Evolutionary conservation across 495 filamentous ascomycete genomes (phyloP).

Genomic region (Aspergillus baeticus): DNA sequence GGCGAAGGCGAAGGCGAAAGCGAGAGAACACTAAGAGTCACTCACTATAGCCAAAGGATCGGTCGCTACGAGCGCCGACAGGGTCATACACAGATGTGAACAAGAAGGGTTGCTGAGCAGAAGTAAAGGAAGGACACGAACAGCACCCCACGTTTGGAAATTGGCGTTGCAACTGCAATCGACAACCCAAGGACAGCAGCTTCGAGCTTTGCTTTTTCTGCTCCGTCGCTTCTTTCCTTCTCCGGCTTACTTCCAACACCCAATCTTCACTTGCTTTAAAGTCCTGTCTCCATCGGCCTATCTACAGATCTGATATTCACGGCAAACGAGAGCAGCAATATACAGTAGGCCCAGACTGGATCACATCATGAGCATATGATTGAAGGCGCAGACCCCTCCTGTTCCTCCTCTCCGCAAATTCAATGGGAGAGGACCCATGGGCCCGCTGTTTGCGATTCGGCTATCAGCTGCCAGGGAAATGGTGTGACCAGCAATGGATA

Average conservation of each 20-base stretch:
- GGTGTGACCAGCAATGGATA: slow-evolving; percentile 7
- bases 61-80: no score
- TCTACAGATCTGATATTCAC: not conserved
- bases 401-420: not conserved
- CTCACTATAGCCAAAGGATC: no score
- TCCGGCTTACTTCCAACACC: not conserved
- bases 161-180: slow-evolving; percentile 13
- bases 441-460: slow-evolving; percentile 1
- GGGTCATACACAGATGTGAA: not conserved
- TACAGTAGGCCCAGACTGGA: not conserved
- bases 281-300: not conserved
- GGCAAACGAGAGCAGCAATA: no score
- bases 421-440: not conserved
- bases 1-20: not conserved
- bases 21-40: no score
- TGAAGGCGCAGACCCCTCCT: not conserved
- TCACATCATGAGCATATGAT: not conserved
- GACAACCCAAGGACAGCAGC: not conserved
- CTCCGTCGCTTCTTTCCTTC: not conserved
- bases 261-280: not conserved
- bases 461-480: not conserved
- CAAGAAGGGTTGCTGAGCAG: not conserved
- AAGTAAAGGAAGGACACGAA: not conserved
- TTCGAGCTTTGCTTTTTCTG: slow-evolving; percentile 4
- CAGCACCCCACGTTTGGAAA: slow-evolving; percentile 11